These are phyloP conservation scores for Spatholobus suberectus DNA, from an alignment of 306 rosid species.

Conservation along the genomic window DNA sequence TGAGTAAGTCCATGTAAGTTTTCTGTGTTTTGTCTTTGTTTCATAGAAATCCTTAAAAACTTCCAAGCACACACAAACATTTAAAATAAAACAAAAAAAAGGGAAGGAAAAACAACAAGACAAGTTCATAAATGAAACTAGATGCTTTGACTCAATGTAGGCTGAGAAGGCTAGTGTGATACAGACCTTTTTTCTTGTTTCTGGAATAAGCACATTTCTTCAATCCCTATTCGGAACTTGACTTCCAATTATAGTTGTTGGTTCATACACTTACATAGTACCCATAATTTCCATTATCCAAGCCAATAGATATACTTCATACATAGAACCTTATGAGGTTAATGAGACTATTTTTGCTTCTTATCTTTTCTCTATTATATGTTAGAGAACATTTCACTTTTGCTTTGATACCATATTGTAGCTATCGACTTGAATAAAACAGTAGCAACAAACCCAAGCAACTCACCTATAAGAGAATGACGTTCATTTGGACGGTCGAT, in stretches of 20 bases:
- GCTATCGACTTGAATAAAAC: no score
- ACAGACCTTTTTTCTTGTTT: constrained; percentile 73
- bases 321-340: constrained; percentile 70
- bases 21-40: constrained; percentile 69
- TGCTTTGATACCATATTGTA: no score
- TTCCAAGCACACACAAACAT: constrained; percentile 89
- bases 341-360: neutral
- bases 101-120: no score
- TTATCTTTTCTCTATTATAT: neutral
- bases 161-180: constrained; percentile 85
- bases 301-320: constrained; percentile 59
- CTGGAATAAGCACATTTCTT: constrained; percentile 83
- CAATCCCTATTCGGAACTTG: constrained; percentile 89
- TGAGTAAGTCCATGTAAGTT: constrained; percentile 92
- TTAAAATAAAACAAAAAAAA: no score
- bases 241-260: constrained; percentile 84
- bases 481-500: no score
- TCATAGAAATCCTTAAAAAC: constrained; percentile 80
- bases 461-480: no score
- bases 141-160: constrained; percentile 46
- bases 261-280: constrained; percentile 75
- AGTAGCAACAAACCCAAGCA: no score
- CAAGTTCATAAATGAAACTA: constrained; percentile 36
- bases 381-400: neutral
- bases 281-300: constrained; percentile 72